Evolutionary conservation across 805 yeast genomes (phyloP), one percentile per base, ranked within the genome.

Genomic region (Nakazawaea populi): DNA sequence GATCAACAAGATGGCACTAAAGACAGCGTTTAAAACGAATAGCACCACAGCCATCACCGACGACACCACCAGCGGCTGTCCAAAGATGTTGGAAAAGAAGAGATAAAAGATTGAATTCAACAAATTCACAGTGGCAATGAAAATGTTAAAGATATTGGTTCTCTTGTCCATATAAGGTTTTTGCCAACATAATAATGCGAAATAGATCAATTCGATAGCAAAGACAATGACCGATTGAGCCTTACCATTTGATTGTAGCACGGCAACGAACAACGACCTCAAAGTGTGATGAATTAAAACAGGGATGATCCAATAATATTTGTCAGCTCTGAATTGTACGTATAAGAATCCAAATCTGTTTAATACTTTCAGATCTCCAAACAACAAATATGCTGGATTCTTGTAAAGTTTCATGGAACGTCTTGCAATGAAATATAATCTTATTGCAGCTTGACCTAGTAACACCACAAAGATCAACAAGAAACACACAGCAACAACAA

Each of bases 101-200:
- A 90, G 69, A 68, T 89, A 94, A 71, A 94, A 85, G 42, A 92
- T 68, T 1, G 97, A 79, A 67, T 94, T 94, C 61, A 92, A 69
- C 51, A 89, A 77, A 63, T 83, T 87, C 58, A 94, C 83, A 44
- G 87, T 77, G 38, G 89, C 83, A 59, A 92, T 88, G 45, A 87
- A 77, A 59, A 94, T 92, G 69, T 91, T 92, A 79, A 90, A 88
- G n/a, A 82, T 84, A 60, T 94, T 94, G 35, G 98, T 91, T 70
- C 96, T 79, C 68, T 86, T 89, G 70, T 94, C 97, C 91, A 94
- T 83, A 67, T 80, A 94, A 9, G 99, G 99, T 67, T 94, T 80
- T 51, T 77, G 70, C 77, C 80, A 79, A 61, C 90, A 83, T 30
- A 90, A 60, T 0, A 74, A 72, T 36, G 77, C 76, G 55, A 87